Evolutionary conservation across 2,329 filamentous ascomycete species (phyloP), one percentile per base, ranked within the genome.

Genomic region (Orbilia ellipsospora): DNA sequence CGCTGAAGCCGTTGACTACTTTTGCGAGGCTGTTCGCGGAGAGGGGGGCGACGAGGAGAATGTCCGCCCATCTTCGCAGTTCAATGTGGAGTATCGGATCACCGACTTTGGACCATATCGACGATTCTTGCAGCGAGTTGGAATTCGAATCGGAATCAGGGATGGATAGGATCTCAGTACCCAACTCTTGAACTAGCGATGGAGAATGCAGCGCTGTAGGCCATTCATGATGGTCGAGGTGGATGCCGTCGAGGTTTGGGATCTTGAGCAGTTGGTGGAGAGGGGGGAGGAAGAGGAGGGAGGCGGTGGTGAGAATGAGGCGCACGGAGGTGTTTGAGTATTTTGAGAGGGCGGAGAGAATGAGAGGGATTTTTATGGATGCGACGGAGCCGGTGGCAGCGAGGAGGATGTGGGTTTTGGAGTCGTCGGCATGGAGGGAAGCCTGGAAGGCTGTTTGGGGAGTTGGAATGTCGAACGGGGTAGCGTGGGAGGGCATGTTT

Each of bases 1-100:
- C 93, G 51, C 89, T 89, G 77, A 96, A 85, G 0, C 95, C 95
- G 23, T 87, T 87, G 0, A 88, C 88, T 77, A 98, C 88, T 83
- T 96, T 97, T 5, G 93, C 94, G 80, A 98, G 85, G 2, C 89
- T 89, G 80, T 97, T 97, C 12, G 94, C 94, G 67, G 88, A 91
- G 73, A 97, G 82, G 0, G 94, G 94, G 8, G 91, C 91, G 73
- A 97, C 87, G 15, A 94, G 86, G 80, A 97, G 85, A 1, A 96
- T 80, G 81, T 97, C 87, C 0, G 93, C 92, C 94, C 91, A 91
- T 77, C 91, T 86, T 31, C 94, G 86, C 65, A 97, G 84, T 82
- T 96, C 92, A 79, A 99, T 98, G 81, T 99, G 95, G 67, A 98
- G 83, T 55, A 99, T 96, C 2, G 86, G 85, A n/a, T 88, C 88